Percentiles rank a stretch among this genome's conserved stretches.
Evolutionary conservation across 106 monocot species (phyloP).

Genomic region (Phalaenopsis aphrodite): DNA sequence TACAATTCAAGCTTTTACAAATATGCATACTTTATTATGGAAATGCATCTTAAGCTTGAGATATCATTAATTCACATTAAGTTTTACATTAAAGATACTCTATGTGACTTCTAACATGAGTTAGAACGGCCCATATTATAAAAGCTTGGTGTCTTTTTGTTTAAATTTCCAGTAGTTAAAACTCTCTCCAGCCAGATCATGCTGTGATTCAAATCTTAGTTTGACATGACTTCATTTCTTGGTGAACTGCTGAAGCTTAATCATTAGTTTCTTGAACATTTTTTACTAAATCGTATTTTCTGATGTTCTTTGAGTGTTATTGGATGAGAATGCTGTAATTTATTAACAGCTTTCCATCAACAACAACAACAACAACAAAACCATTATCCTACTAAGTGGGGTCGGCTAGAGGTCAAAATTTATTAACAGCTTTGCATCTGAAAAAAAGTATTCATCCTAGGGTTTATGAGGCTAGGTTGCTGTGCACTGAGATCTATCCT

Average conservation of each 20-base stretch:
- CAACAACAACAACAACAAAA: no score
- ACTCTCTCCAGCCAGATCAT: background rate
- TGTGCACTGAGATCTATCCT: background rate
- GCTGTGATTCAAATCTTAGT: background rate
- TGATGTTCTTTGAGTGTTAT: background rate
- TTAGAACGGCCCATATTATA: background rate
- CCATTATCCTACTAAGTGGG: no score
- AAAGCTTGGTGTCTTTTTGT: background rate
- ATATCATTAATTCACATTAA: background rate
- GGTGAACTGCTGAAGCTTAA: background rate
- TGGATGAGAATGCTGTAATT: background rate
- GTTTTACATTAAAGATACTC: background rate
- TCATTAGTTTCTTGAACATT: background rate
- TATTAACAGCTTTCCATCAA: background rate
- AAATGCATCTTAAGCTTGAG: background rate
- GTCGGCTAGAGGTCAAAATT: background rate
- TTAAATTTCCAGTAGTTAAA: background rate
- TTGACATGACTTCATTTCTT: background rate
- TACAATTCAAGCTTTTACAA: slow-evolving; percentile 2
- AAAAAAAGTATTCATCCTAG: background rate
- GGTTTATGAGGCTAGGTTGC: background rate
- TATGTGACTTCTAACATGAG: background rate
- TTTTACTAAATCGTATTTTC: background rate
- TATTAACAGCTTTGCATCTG: background rate
- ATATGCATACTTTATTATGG: background rate